Percentiles rank a stretch among this genome's conserved stretches.
These are phyloP conservation scores for Mrakia frigida DNA, from an alignment of 768 basidiomycete species.

Conservation along the genomic window DNA sequence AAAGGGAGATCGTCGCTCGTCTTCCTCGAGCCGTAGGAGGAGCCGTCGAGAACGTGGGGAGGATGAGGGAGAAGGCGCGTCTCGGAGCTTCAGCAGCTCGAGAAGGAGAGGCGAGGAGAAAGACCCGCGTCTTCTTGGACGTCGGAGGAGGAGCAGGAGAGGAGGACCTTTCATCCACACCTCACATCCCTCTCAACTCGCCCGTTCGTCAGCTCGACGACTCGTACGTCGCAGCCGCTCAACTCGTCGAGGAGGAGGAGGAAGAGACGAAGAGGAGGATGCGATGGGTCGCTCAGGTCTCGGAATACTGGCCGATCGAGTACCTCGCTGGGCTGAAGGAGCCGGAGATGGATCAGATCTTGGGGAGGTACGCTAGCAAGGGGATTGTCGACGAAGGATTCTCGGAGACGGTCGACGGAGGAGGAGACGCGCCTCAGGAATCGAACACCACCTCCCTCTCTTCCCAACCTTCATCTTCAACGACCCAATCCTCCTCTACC, in stretches of 20 bases:
- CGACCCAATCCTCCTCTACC: neutral
- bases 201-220: constrained; percentile 45
- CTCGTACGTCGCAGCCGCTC: constrained; percentile 1
- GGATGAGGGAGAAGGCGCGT: constrained; percentile 51
- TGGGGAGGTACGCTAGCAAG: constrained; percentile 42
- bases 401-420: constrained; percentile 6
- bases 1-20: constrained; percentile 70
- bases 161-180: constrained; percentile 24
- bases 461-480: neutral
- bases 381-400: constrained; percentile 23
- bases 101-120: constrained; percentile 47
- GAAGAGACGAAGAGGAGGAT: constrained; percentile 58
- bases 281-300: constrained; percentile 91
- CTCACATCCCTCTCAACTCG: constrained; percentile 43
- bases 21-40: constrained; percentile 67
- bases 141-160: constrained; percentile 14
- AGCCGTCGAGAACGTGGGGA: constrained; percentile 69
- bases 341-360: constrained; percentile 61
- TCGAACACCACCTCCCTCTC: neutral
- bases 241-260: constrained; percentile 33
- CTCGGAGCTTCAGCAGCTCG: constrained; percentile 46
- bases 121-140: constrained; percentile 9
- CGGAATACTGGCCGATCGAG: constrained; percentile 89
- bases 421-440: neutral
- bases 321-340: constrained; percentile 65